Evolutionary conservation across 495 filamentous ascomycete genomes (phyloP), one percentile per base, ranked within the genome.

Genomic region (Cryomyces antarcticus): DNA sequence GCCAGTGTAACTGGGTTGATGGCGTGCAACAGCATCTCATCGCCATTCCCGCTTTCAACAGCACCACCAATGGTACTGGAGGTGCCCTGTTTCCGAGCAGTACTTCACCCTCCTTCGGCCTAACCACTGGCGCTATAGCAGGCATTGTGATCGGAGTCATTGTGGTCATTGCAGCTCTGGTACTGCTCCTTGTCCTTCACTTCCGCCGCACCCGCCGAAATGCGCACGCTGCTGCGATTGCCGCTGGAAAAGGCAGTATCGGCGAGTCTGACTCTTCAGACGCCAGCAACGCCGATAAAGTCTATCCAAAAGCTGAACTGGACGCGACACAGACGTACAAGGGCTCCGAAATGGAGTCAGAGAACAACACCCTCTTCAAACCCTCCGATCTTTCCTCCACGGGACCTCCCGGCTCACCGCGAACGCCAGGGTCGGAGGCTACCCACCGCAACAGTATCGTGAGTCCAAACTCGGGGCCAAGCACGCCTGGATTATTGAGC

Each of bases 281-380:
- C 7, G 7, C 31, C 6, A 6, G 7, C n/a, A n/a, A 35, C 6
- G 31, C 31, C 31, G 31, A 5, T 13, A 46, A 6, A 29, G 57
- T 60, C 27, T 53, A 60, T 37, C 57, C 56, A 24, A 62, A 62
- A 39, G 59, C 56, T 13, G 59, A 62, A 38, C 53, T 58, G 24
- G 51, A 53, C 28, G 53, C 51, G 45, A 50, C 1, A 17, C 36
- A 43, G 10, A 6, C 13, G 36, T 13, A 12, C 6, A 36, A 7
- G 11, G n/a, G n/a, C n/a, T 17, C 17, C 17, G 36, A 28, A 10
- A 28, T 11, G 5, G 37, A 7, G 5, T 7, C 11, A 11, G 30
- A 12, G 5, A 29, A 7, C 7, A 39, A 39, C 6, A 6, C 13
- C 11, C 7, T 6, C 13, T 13, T 7, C 7, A 13, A 7, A 5